phyloP scores from a whole-genome alignment of 2,329 filamentous ascomycete genomes.

The Aspergillus quadrilineatus region DNA sequence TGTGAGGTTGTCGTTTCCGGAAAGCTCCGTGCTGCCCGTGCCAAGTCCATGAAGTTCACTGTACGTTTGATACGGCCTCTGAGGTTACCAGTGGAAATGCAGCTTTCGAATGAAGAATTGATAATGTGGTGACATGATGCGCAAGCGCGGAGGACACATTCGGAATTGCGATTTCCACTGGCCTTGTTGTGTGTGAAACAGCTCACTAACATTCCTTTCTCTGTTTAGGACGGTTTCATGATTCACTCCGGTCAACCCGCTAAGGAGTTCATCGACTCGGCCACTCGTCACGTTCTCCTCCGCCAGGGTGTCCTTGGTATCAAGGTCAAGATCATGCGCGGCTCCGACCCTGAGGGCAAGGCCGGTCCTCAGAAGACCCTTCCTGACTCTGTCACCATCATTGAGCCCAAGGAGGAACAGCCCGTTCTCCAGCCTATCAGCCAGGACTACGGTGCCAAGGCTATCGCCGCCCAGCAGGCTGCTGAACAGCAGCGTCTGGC shows the following conservation, averaged over 20 bases:
- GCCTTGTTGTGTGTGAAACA: not conserved
- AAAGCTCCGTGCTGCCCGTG: constrained; percentile 97
- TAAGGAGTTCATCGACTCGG: constrained; percentile 98
- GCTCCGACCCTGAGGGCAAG: constrained; percentile 99
- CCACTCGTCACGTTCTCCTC: constrained; percentile 98
- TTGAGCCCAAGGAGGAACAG: constrained; percentile 99
- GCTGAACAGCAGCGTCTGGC: constrained; percentile 57
- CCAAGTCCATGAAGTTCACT: constrained; percentile 99
- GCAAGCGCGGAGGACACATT: not conserved
- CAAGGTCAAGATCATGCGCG: constrained; percentile 99
- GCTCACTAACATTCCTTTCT: constrained; percentile 11
- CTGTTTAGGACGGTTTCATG: constrained; percentile 87
- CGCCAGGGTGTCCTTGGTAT: constrained; percentile 99
- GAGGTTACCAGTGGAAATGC: not conserved
- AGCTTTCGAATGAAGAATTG: not conserved
- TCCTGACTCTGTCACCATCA: constrained; percentile 97
- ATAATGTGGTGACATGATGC: not conserved
- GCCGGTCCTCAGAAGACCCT: constrained; percentile 94
- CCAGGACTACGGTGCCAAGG: constrained; percentile 99
- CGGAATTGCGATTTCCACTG: not conserved
- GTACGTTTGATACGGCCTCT: constrained; percentile 49
- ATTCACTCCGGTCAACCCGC: constrained; percentile 99
- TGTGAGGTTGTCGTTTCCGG: constrained; percentile 99
- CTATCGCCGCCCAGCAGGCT: constrained; percentile 59
- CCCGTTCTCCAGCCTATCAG: constrained; percentile 90